Base-by-base conservation (phyloP, 2,329 filamentous ascomycete genomes). In the Pyrenochaeta sp. region DNA sequence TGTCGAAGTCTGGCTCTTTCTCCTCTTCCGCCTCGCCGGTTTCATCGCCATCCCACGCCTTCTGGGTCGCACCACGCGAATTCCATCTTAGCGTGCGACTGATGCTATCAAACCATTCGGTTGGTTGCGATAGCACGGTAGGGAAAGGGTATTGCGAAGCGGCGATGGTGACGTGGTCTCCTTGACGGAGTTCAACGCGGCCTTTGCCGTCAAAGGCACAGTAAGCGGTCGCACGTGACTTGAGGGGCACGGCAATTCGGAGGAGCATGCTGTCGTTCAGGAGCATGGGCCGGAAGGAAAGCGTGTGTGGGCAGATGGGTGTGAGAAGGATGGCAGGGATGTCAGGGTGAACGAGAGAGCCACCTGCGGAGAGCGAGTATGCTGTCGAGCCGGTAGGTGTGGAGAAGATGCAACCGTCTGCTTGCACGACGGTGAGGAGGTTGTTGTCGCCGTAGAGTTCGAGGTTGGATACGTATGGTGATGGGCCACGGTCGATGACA, bases 161-260 rank as follows among this genome's bases (percentile, higher is more conserved):
- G 40, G 94, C 92, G 70, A 99, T 95, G 59, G 94, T 97, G 75
- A 99, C 95, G 71, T 94, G 91, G 79, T 99, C 95, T 52, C 95
- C 95, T 72, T 94, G 92, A 62, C 90, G 90, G 36, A 99, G 88
- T 79, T 99, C 94, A 43, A 99, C 87, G 50, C 95, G 92, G 54
- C 93, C 93, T 78, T 98, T 99, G 77, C 95, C 95, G 75, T 99
- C 95, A 75, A 99, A 99, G 40, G 93, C 92, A 75, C 94, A 97
- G 83, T 97, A 97, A 1, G 95, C 95, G 0, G 93, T 97, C 15
- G 93, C 94, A 46, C 95, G 91, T 39, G 92, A 96, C 72, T 90
- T 88, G 62, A 86, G 85, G 0, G 95, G 95, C 12, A 99, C 89
- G 5, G 91, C 90, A 51, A 99, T 91, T 50, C 93, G 92, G 59